phyloP scores from a whole-genome alignment of 208 protist genomes.

The Leishmania aethiopica region DNA sequence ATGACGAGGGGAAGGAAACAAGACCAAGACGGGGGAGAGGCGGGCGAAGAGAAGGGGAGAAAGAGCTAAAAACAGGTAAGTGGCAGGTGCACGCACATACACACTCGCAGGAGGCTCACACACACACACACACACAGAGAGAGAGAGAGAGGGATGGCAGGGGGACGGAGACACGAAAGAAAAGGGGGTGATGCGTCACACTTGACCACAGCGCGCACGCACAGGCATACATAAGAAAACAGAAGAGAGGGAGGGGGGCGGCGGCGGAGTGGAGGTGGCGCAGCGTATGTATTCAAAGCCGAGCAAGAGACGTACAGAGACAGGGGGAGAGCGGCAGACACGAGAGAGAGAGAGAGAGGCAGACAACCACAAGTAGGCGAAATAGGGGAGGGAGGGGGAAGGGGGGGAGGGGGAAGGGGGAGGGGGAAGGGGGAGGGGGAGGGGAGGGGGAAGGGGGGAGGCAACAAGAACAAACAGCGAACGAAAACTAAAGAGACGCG shows the following conservation, averaged over 20 bases:
- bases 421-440: background rate
- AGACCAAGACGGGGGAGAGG: too few relatives aligned
- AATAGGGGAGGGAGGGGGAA: too few relatives aligned
- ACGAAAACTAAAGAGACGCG: background rate
- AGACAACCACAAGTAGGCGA: conserved; percentile 1
- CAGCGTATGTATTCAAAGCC: too few relatives aligned
- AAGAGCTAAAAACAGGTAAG: background rate
- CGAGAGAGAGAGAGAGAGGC: background rate
- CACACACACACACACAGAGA: too few relatives aligned
- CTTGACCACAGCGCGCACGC: background rate
- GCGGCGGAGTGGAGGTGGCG: background rate
- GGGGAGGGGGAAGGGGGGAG: background rate
- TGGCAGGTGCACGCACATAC: background rate
- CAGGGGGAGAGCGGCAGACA: background rate
- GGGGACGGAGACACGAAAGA: background rate
- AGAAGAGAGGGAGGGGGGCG: background rate
- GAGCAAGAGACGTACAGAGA: background rate
- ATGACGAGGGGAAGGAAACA: background rate
- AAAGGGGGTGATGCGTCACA: background rate
- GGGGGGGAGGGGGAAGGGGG: background rate
- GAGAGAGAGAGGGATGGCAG: background rate
- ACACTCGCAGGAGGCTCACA: background rate
- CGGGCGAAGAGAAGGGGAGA: background rate
- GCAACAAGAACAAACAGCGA: background rate
- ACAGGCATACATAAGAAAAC: background rate